Base-by-base conservation (phyloP, 1,139 yeast genomes). In the Zygosaccharomyces sapae region DNA sequence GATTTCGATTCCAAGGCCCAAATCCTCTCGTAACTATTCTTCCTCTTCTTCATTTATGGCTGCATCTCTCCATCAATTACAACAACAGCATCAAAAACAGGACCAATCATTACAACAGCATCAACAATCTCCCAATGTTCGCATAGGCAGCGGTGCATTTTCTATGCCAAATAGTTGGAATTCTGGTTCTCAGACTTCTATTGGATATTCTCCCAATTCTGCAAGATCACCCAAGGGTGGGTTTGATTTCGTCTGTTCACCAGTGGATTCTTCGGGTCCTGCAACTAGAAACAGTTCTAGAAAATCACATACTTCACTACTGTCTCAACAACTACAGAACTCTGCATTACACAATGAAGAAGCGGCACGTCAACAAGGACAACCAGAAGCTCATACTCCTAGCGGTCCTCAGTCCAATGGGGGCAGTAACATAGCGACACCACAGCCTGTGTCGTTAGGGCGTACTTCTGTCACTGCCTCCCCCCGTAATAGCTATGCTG, bases 251-350 rank as follows among this genome's bases (percentile, higher is more conserved):
- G 58, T 57, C 33, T 44, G 51, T 16, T 44, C 51, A 20, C 51
- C 58, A n/a, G 49, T 42, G 24, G 52, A 55, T 27, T 48, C 53
- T 5, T 50, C 50, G 2, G 44, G 47, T 16, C 35, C 43, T 9
- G 45, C 59, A 16, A 47, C 41, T 3, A 40, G 36, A 46, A 19
- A 46, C 50, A 7, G 43, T 42, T 49, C 58, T 7, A 55, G 49
- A 19, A 58, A 54, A 39, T 50, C 63, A 8, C 65, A 57, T 35
- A 63, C 66, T 2, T 63, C 68, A 10, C 47, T 64, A 33, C 46
- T 64, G 33, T 64, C 68, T 1, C 68, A 64, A 43, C 68, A 64
- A 44, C 40, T 63, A 20, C 66, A 62, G 39, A 57, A 52, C 31
- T 52, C 58, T 8, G 45, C 42, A n/a, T 33, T 35, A n/a, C 25